Evolutionary conservation across 805 yeast species (phyloP), one percentile per base, ranked within the genome.

Genomic region (Starmerella gropengiesseri): DNA sequence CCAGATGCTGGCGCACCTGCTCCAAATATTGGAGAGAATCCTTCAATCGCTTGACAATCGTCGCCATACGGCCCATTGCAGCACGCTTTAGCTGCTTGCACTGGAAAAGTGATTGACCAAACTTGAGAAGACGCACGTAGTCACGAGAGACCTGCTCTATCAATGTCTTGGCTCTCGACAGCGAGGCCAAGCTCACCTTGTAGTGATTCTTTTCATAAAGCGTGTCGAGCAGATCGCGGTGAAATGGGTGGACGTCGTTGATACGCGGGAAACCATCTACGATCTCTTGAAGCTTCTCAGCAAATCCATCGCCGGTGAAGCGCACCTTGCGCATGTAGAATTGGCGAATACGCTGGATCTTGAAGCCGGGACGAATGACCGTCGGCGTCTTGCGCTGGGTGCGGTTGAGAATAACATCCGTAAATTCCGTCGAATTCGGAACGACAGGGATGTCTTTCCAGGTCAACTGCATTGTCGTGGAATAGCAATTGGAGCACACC

Each of bases 311-410:
- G 41, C 94, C 83, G 11, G 99, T 91, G 63, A 76, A 91, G 58
- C 82, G 83, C 48, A 91, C 99, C 61, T 91, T 91, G 70, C 99
- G 78, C 96, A 91, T 89, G 67, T 91, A 91, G 60, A 91, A 91
- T 11, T 95, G 84, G 55, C 98, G 74, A 58, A 91, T 91, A 72
- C 99, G 85, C 57, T 91, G 81, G 62, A 91, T 89, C 61, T 83
- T 81, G 71, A 87, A 91, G 45, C 97, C 97, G 16, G 95, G 82
- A 63, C 98, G 79, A 55, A 91, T 82, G 44, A 91, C 96, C n/a
- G 98, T 91, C 46, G 98, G 98, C 5, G 98, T 91, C 68, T 91
- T 91, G 68, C 99, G 78, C 69, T 91, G 99, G 1, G 99, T 91
- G 61, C 96, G 75, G 72, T 91, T 91, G 53, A 91, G 81, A 50